Percentiles rank a stretch among this genome's conserved stretches.
These are phyloP conservation scores for Leccinum uliginosum DNA, from an alignment of 768 basidiomycete genomes.

Conservation along the genomic window DNA sequence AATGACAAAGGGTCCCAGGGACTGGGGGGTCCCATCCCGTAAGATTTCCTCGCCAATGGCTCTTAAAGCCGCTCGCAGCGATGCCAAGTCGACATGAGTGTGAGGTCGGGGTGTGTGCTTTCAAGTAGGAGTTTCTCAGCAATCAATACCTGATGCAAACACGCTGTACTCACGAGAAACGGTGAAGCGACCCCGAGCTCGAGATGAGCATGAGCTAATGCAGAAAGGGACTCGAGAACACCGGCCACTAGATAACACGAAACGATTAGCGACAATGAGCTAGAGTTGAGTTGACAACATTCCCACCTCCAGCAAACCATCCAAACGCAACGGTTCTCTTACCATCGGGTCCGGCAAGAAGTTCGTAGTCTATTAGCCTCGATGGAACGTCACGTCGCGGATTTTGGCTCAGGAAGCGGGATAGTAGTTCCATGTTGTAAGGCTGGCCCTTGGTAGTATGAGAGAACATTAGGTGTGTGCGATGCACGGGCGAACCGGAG, in stretches of 20 bases:
- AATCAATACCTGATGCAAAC: not conserved
- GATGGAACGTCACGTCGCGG: conserved; percentile 30
- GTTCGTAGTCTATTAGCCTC: conserved; percentile 80
- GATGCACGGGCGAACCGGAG: conserved; percentile 30
- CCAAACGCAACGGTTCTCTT: conserved; percentile 88
- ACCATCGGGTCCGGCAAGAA: conserved; percentile 57
- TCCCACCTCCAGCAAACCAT: conserved; percentile 84
- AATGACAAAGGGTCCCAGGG: conserved; percentile 72
- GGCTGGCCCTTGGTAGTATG: conserved; percentile 85
- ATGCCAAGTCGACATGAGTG: conserved; percentile 54
- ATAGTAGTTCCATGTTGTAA: conserved; percentile 79
- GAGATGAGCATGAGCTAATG: conserved; percentile 76
- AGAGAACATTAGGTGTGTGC: conserved; percentile 88
- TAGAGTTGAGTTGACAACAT: not conserved
- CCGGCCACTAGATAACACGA: conserved; percentile 59
- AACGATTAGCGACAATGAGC: not conserved
- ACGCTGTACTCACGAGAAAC: conserved; percentile 56
- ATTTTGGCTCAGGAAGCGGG: conserved; percentile 49
- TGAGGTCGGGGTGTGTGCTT: conserved; percentile 78
- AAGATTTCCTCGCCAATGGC: conserved; percentile 54
- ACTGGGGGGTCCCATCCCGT: conserved; percentile 53
- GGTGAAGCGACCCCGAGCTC: conserved; percentile 78
- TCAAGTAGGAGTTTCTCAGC: not conserved
- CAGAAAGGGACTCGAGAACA: conserved; percentile 72
- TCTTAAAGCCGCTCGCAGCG: conserved; percentile 50